Percentiles rank a stretch among this genome's conserved stretches.
These are phyloP conservation scores for Oryza punctata DNA, from an alignment of 176 grass and related monocot genomes.

Conservation along the genomic window DNA sequence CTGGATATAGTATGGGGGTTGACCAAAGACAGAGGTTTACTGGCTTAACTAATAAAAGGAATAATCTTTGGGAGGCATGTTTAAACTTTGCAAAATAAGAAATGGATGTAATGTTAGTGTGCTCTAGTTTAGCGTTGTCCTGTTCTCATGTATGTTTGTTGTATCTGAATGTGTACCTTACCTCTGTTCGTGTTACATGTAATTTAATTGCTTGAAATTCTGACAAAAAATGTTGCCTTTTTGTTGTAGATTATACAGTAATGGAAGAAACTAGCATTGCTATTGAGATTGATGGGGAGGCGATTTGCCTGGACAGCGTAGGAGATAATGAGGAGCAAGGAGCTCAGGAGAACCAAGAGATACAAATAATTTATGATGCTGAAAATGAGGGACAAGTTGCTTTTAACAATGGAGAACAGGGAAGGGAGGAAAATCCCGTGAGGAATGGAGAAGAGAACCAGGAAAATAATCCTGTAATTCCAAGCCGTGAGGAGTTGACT, in stretches of 20 bases:
- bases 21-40: neutral
- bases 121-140: neutral
- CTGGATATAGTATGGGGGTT: neutral
- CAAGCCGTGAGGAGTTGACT: constrained; percentile 63
- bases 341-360: constrained; percentile 45
- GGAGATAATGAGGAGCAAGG: constrained; percentile 50
- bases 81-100: neutral
- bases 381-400: constrained; percentile 39
- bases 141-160: neutral
- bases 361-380: constrained; percentile 42
- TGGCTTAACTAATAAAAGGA: neutral
- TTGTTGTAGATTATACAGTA: constrained; percentile 38
- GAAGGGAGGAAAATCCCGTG: constrained; percentile 26
- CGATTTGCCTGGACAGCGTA: constrained; percentile 58
- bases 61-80: neutral
- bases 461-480: constrained; percentile 46
- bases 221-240: constrained; percentile 2
- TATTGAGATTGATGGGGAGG: constrained; percentile 77
- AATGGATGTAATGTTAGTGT: neutral
- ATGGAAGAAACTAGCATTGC: constrained; percentile 69
- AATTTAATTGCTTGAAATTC: neutral
- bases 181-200: neutral
- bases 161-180: neutral
- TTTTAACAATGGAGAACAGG: constrained; percentile 42
- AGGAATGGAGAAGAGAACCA: constrained; percentile 42